phyloP scores from a whole-genome alignment of 768 basidiomycete genomes.

The Ephemerocybe angulata region DNA sequence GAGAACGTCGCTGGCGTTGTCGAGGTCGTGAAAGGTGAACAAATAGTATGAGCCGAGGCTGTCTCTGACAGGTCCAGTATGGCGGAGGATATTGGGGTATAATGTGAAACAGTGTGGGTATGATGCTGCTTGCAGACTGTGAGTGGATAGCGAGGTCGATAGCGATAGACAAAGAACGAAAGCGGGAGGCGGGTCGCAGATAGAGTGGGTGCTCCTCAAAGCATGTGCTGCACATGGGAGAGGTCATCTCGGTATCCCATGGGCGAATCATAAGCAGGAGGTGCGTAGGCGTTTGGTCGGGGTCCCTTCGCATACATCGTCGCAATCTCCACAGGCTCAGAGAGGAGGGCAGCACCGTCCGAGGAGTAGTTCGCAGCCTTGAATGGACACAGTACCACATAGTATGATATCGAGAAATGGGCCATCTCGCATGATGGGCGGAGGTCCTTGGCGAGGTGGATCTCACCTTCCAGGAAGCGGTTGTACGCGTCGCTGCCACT shows the following conservation, averaged over 20 bases:
- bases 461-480: conserved; percentile 50
- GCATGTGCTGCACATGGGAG: neutral
- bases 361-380: conserved; percentile 35
- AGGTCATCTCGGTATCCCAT: neutral
- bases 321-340: conserved; percentile 50
- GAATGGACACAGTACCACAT: conserved; percentile 45
- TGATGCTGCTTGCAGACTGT: too few species aligned
- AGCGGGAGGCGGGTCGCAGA: neutral
- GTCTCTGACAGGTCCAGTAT: neutral
- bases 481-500: conserved; percentile 25
- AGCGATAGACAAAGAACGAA: neutral
- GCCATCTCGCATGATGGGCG: conserved; percentile 47
- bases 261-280: conserved; percentile 41
- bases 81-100: neutral
- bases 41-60: neutral
- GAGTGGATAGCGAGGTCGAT: neutral
- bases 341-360: conserved; percentile 36
- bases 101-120: neutral
- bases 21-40: neutral
- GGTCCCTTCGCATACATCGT: conserved; percentile 50
- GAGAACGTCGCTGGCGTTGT: conserved; percentile 7
- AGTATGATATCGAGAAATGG: conserved; percentile 52
- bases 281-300: conserved; percentile 46
- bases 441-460: conserved; percentile 48
- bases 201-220: neutral